Conservation (phyloP, 1,139 yeast species). For the Geotrichum macrosporum region DNA sequence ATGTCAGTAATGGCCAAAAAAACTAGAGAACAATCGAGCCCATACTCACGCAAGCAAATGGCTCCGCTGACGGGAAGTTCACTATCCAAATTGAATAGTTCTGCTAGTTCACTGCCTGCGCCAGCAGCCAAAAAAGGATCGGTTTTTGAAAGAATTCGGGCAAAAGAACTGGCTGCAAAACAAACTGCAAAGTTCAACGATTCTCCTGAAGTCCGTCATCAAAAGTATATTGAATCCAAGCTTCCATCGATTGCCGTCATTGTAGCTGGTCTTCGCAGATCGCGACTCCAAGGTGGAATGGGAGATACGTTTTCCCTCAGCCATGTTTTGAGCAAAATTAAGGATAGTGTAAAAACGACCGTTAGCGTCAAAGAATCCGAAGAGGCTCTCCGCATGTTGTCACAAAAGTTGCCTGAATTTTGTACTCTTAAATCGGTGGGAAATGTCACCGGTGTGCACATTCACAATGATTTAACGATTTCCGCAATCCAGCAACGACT, state of each 20-base stretch:
- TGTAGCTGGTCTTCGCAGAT: conserved; percentile 16
- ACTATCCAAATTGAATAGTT: conserved; percentile 5
- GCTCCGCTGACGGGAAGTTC: conserved; percentile 9
- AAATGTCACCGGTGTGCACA: conserved; percentile 15
- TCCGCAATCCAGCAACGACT: conserved; percentile 2
- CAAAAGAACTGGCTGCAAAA: conserved; percentile 31
- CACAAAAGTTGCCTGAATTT: conserved; percentile 17
- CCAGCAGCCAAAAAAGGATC: conserved; percentile 23
- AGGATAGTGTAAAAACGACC: conserved; percentile 13
- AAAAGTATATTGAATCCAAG: conserved; percentile 17
- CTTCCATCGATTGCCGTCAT: conserved; percentile 16
- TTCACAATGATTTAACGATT: conserved; percentile 5
- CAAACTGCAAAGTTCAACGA: conserved; percentile 5
- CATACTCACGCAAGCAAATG: conserved; percentile 1
- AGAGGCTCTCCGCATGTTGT: conserved; percentile 16
- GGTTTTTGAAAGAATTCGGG: conserved; percentile 35
- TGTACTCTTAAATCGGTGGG: conserved; percentile 13
- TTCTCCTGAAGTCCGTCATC: conserved; percentile 11
- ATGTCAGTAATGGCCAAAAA: neutral
- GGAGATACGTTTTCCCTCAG: conserved; percentile 12
- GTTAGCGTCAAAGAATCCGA: conserved; percentile 13
- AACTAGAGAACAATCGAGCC: conserved; percentile 1
- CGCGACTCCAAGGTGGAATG: neutral
- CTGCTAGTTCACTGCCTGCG: neutral
- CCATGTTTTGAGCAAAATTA: conserved; percentile 14